A percentile compares a stretch with the other conserved stretches of the same genome.
Conservation (phyloP, 352 stramenopile genomes). For the Pythium oligandrum region DNA sequence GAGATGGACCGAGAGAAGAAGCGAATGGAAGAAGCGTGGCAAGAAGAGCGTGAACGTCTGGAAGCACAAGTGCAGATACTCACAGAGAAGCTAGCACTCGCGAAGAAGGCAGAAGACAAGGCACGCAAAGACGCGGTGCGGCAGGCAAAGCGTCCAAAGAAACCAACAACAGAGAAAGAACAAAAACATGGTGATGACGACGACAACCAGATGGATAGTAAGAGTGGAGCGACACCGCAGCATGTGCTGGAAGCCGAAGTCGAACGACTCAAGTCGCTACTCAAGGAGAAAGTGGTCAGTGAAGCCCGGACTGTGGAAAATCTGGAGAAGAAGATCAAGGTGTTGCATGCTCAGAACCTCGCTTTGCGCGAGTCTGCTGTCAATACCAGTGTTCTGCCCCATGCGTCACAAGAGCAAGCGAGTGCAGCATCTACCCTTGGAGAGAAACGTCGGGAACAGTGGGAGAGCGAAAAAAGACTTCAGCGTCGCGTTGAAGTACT, state of each 20-base stretch:
- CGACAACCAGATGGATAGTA: neutral
- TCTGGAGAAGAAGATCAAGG: constrained; percentile 62
- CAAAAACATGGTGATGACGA: constrained; percentile 19
- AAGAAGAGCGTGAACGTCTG: constrained; percentile 47
- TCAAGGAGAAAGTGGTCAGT: constrained; percentile 55
- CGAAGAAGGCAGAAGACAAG: constrained; percentile 24
- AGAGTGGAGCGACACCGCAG: constrained; percentile 1
- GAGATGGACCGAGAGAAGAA: constrained; percentile 26
- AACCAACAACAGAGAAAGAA: constrained; percentile 9
- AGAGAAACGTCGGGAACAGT: constrained; percentile 21
- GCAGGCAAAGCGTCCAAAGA: constrained; percentile 5
- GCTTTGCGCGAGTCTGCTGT: constrained; percentile 46
- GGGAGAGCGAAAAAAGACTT: constrained; percentile 67
- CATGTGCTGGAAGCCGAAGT: constrained; percentile 32
- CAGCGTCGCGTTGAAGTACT: constrained; percentile 65
- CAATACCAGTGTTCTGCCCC: constrained; percentile 3
- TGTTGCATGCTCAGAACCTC: constrained; percentile 77
- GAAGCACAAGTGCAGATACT: constrained; percentile 55
- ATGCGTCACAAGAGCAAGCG: neutral
- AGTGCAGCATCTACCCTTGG: neutral
- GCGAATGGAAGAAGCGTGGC: constrained; percentile 32
- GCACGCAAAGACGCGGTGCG: constrained; percentile 12
- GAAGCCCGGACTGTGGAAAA: constrained; percentile 45
- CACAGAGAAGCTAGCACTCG: constrained; percentile 51
- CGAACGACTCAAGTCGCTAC: constrained; percentile 39